Percentiles rank a stretch among this genome's conserved stretches.
These are phyloP conservation scores for Hymenoscyphus scutula DNA, from an alignment of 2,329 filamentous ascomycete species.

Conservation along the genomic window DNA sequence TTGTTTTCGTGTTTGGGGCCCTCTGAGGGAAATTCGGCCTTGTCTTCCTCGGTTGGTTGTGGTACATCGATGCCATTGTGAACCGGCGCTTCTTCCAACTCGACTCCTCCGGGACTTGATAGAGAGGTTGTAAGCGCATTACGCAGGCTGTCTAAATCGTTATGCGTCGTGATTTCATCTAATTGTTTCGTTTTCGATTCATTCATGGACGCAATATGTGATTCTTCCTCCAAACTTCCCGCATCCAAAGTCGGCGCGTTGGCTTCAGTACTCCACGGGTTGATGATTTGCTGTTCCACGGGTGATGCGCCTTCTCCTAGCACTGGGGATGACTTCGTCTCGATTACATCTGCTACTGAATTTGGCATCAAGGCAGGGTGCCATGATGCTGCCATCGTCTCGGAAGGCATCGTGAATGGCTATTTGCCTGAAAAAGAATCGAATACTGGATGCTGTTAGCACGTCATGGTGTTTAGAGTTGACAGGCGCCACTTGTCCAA, in stretches of 20 bases:
- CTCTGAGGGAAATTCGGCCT: conserved; percentile 27
- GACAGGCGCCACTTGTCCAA: background rate
- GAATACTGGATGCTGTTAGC: conserved; percentile 32
- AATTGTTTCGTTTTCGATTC: background rate
- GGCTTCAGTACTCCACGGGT: conserved; percentile 13
- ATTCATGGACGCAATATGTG: background rate
- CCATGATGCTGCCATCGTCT: conserved; percentile 46
- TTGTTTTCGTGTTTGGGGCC: conserved; percentile 43
- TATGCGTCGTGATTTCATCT: background rate
- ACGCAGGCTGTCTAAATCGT: conserved; percentile 26
- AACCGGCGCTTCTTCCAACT: conserved; percentile 29
- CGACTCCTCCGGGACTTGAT: conserved; percentile 29
- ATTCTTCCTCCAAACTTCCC: background rate
- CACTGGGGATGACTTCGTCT: conserved; percentile 15
- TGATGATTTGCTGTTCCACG: conserved; percentile 9
- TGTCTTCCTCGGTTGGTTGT: conserved; percentile 19
- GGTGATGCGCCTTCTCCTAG: conserved; percentile 10
- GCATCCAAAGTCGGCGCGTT: background rate
- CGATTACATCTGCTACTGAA: conserved; percentile 30
- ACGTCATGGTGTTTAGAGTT: conserved; percentile 1
- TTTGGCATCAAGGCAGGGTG: conserved; percentile 53
- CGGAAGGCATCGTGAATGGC: conserved; percentile 42
- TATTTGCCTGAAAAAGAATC: conserved; percentile 25
- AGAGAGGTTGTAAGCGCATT: conserved; percentile 32
- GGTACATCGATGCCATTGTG: conserved; percentile 22